phyloP scores from a whole-genome alignment of 129 eudicot genomes.

The carrot (Daucus carota) region DH1_v3.0 NC_030389.2:44499001-44499500 shows the following conservation, averaged over 20 bases:
- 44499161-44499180: background rate
- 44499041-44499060: background rate
- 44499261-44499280: too few species aligned
- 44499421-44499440: slow-evolving; percentile 86
- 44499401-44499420: slow-evolving; percentile 63
- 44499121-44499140: slow-evolving; percentile 1
- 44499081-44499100: background rate
- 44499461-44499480: slow-evolving; percentile 55
- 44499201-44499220: background rate
- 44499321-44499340: slow-evolving; percentile 68
- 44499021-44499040: slow-evolving; percentile 35
- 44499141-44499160: background rate
- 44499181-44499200: background rate
- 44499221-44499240: too few species aligned
- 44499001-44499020: slow-evolving; percentile 63
- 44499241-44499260: too few species aligned
- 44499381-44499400: slow-evolving; percentile 70
- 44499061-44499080: background rate
- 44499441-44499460: slow-evolving; percentile 75
- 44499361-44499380: slow-evolving; percentile 69
- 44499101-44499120: background rate
- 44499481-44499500: slow-evolving; percentile 21
- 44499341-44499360: slow-evolving; percentile 62
- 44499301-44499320: slow-evolving; percentile 50
- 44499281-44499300: slow-evolving; percentile 40